Percentiles rank a stretch among this genome's conserved stretches.
Evolutionary conservation across 2,329 filamentous ascomycete species (phyloP).

Genomic region (Fusarium newnesense): DNA sequence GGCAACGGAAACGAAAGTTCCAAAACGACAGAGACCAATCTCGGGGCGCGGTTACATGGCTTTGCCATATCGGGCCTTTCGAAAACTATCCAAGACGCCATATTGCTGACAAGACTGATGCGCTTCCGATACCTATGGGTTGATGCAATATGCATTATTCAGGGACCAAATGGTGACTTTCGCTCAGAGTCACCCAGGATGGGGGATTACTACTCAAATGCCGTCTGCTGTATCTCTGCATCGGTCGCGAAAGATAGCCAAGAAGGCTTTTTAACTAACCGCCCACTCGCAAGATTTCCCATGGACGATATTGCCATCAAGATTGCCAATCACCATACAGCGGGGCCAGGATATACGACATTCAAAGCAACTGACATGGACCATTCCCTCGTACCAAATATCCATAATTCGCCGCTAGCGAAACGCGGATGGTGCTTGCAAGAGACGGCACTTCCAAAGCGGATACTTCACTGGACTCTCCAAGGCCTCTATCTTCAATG

Average conservation of each 20-base stretch:
- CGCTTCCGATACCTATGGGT: not conserved
- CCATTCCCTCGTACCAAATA: too few species aligned
- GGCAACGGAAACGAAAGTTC: not conserved
- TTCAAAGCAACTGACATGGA: too few species aligned
- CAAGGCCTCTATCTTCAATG: not conserved
- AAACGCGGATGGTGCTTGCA: not conserved
- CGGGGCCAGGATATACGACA: too few species aligned
- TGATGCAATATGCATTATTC: accelerated
- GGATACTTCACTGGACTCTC: not conserved
- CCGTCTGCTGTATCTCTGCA: accelerated
- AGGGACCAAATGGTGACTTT: not conserved
- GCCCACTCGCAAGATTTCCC: not conserved
- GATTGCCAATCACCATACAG: not conserved
- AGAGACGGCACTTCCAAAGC: not conserved
- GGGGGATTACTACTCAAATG: not conserved
- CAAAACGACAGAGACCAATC: not conserved
- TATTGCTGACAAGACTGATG: not conserved
- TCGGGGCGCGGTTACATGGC: accelerated
- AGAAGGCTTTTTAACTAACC: not conserved
- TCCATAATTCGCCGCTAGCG: not conserved
- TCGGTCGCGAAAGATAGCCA: accelerated
- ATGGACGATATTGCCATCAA: accelerated
- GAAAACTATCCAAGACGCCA: not conserved
- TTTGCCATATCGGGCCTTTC: accelerated
- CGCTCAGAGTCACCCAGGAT: accelerated